Percentiles rank a stretch among this genome's conserved stretches.
Evolutionary conservation across 1,139 yeast species (phyloP).

Genomic region (Lipomyces yarrowii): DNA sequence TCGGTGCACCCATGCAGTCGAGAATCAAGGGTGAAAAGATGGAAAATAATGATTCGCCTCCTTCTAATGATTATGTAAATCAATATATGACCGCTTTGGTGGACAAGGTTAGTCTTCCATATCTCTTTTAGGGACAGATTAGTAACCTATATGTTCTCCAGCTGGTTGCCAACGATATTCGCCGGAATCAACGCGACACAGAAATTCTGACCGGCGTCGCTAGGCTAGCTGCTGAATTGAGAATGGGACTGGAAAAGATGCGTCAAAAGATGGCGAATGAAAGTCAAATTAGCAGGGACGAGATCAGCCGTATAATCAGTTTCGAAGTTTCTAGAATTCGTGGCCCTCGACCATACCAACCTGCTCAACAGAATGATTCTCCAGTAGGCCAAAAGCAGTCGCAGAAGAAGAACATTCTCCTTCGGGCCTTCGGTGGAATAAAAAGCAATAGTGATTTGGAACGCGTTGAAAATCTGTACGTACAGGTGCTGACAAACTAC

Average conservation of each 20-base stretch:
- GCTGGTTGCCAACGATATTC: slow-evolving; percentile 15
- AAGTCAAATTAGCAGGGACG: slow-evolving; percentile 1
- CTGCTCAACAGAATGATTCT: neutral
- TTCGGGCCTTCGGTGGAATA: slow-evolving; percentile 17
- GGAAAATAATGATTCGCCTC: neutral
- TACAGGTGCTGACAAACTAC: neutral
- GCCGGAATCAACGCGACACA: slow-evolving; percentile 10
- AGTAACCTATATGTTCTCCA: neutral
- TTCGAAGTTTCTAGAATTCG: slow-evolving; percentile 2
- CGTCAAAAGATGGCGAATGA: slow-evolving; percentile 2
- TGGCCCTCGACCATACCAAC: slow-evolving; percentile 10
- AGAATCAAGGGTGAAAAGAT: neutral
- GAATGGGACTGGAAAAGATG: slow-evolving; percentile 5
- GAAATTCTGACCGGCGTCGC: slow-evolving; percentile 24
- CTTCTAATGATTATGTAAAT: neutral
- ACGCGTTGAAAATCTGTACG: slow-evolving; percentile 22
- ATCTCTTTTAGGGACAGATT: neutral
- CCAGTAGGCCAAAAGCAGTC: neutral
- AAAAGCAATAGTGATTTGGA: slow-evolving; percentile 14
- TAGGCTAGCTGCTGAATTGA: slow-evolving; percentile 14
- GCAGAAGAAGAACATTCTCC: slow-evolving; percentile 15
- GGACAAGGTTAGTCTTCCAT: neutral
- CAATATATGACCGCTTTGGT: slow-evolving; percentile 10
- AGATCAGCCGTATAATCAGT: neutral
- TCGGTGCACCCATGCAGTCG: neutral